Evolutionary conservation across 257 asterid species (phyloP).

Genomic region (Parsonsia alboflavescens): DNA sequence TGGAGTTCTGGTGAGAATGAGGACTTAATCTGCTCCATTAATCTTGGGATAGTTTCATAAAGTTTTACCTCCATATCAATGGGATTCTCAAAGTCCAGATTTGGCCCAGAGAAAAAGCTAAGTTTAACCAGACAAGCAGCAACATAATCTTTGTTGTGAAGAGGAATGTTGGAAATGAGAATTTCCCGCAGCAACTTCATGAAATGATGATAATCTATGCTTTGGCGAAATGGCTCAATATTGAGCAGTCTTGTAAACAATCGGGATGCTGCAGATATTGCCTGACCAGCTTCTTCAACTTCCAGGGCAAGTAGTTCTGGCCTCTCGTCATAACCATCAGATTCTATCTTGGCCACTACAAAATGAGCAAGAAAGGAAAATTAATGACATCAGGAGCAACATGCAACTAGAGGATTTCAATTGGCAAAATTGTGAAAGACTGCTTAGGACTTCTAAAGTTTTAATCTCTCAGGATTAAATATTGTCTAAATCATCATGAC

Average conservation of each 20-base stretch:
- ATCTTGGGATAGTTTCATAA: slow-evolving; percentile 71
- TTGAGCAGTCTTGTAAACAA: slow-evolving; percentile 61
- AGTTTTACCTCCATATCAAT: slow-evolving; percentile 57
- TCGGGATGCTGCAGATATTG: slow-evolving; percentile 65
- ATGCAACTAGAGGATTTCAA: not conserved
- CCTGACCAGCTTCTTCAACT: slow-evolving; percentile 70
- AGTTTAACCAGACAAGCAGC: slow-evolving; percentile 82
- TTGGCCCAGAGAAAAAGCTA: slow-evolving; percentile 31
- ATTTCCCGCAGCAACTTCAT: slow-evolving; percentile 48
- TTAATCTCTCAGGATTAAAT: not conserved
- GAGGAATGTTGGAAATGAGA: slow-evolving; percentile 53
- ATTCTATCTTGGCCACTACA: slow-evolving; percentile 30
- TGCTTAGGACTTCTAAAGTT: not conserved
- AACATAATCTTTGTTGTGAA: slow-evolving; percentile 61
- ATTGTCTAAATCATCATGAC: too few species aligned
- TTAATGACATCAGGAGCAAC: not conserved
- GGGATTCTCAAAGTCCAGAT: slow-evolving; percentile 33
- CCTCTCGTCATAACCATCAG: slow-evolving; percentile 24
- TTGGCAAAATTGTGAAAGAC: not conserved
- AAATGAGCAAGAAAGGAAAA: slow-evolving; percentile 9
- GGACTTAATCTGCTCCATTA: slow-evolving; percentile 50
- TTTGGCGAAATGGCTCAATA: slow-evolving; percentile 28
- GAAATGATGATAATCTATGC: slow-evolving; percentile 28
- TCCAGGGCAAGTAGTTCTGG: slow-evolving; percentile 49
- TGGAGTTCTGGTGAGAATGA: slow-evolving; percentile 43